Conservation (phyloP, 495 filamentous ascomycete species). For the Cercophora sp. region DNA sequence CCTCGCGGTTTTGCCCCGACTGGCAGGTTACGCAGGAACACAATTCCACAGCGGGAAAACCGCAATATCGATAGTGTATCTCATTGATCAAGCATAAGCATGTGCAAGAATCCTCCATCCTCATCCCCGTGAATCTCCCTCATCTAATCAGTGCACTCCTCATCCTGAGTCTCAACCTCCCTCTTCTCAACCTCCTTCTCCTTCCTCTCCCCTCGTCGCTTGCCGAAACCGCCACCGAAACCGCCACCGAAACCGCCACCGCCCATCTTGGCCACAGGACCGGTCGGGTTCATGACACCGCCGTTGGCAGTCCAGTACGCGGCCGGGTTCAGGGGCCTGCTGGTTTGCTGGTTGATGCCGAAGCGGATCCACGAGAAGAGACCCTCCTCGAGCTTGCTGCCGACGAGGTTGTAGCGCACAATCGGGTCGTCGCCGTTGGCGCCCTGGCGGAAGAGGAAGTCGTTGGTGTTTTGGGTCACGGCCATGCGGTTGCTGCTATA, state of each 20-base stretch:
- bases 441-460: constrained; percentile 46
- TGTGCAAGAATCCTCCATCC: no score
- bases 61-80: no score
- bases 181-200: background rate
- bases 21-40: no score
- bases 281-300: constrained; percentile 33
- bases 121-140: no score
- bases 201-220: background rate
- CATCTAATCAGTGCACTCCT: background rate
- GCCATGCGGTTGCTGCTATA: constrained; percentile 54
- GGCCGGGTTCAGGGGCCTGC: constrained; percentile 24
- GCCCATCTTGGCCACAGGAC: constrained; percentile 25
- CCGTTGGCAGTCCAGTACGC: constrained; percentile 26
- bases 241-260: constrained; percentile 14
- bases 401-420: constrained; percentile 51
- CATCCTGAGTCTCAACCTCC: background rate
- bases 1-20: no score
- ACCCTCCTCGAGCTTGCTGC: constrained; percentile 51
- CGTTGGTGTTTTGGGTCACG: constrained; percentile 49
- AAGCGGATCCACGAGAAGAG: constrained; percentile 55
- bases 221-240: background rate
- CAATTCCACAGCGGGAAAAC: no score
- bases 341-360: constrained; percentile 44
- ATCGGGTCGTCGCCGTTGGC: constrained; percentile 55
- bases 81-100: no score